These are phyloP conservation scores for Lecanicillium sp. DNA, from an alignment of 2,329 filamentous ascomycete species.

Conservation along the genomic window DNA sequence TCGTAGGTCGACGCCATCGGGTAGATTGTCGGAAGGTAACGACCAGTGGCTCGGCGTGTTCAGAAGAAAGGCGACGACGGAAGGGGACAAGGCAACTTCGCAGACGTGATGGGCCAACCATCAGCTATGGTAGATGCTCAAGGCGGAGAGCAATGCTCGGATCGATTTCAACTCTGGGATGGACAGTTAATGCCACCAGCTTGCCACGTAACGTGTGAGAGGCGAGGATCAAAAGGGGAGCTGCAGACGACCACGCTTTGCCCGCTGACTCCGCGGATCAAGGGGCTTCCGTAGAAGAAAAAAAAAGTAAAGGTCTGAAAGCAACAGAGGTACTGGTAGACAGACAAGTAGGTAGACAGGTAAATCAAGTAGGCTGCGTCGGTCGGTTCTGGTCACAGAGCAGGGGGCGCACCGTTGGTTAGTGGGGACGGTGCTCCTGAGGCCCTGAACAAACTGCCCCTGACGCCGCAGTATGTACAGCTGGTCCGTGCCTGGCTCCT, in stretches of 20 bases:
- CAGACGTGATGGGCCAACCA: not conserved
- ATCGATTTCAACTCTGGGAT: not conserved
- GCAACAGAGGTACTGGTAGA: constrained; percentile 1
- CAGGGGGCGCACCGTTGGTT: constrained; percentile 13
- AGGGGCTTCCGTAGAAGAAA: constrained; percentile 4
- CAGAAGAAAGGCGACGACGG: not conserved
- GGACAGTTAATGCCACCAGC: constrained; percentile 4
- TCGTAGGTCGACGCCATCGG: constrained; percentile 91
- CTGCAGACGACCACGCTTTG: constrained; percentile 5
- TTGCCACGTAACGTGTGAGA: constrained; percentile 3
- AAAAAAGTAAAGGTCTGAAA: constrained; percentile 4
- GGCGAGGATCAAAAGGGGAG: constrained; percentile 1
- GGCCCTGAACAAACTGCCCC: constrained; percentile 10
- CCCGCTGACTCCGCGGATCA: constrained; percentile 2
- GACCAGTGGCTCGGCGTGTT: not conserved
- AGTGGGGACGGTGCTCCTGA: constrained; percentile 10
- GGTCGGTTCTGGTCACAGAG: not conserved
- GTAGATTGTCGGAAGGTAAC: constrained; percentile 14
- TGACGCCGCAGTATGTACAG: constrained; percentile 6
- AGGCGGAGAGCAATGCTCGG: not conserved
- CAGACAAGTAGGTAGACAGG: constrained; percentile 1
- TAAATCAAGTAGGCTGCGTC: not conserved
- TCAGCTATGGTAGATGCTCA: constrained; percentile 3
- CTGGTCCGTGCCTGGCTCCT: constrained; percentile 12
- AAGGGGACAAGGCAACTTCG: not conserved